Evolutionary conservation across 306 rosid genomes (phyloP).

Genomic region (Benincasa hispida): DNA sequence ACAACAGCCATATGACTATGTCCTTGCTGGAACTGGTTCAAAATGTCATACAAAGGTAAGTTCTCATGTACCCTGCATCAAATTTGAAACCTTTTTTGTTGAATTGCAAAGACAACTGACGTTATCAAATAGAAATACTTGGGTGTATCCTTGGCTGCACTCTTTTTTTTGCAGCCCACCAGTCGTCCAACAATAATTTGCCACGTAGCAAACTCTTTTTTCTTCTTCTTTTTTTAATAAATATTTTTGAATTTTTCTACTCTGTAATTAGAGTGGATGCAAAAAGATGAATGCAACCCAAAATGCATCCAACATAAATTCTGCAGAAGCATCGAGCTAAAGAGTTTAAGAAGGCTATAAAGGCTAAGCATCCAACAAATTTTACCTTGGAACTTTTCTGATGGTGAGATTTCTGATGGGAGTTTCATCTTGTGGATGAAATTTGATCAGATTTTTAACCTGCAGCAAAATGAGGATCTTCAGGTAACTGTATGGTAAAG

Average conservation of each 20-base stretch:
- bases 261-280: no score
- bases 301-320: no score
- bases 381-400: constrained; percentile 65
- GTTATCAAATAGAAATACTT: background rate
- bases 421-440: constrained; percentile 63
- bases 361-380: background rate
- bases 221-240: no score
- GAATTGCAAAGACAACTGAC: background rate
- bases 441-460: constrained; percentile 57
- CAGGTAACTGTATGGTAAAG: background rate
- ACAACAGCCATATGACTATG: constrained; percentile 85
- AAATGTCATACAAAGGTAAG: constrained; percentile 68
- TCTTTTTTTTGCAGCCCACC: no score
- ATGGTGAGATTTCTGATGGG: constrained; percentile 53
- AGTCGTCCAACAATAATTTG: no score
- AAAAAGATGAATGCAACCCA: no score
- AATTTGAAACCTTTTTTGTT: background rate
- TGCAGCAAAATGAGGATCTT: constrained; percentile 1
- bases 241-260: no score
- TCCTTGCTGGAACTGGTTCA: constrained; percentile 57
- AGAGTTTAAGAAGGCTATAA: background rate
- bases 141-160: no score
- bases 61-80: constrained; percentile 47
- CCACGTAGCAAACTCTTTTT: no score
- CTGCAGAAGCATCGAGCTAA: background rate